Evolutionary conservation across 495 filamentous ascomycete species (phyloP).

Genomic region (Xylaria grammica): DNA sequence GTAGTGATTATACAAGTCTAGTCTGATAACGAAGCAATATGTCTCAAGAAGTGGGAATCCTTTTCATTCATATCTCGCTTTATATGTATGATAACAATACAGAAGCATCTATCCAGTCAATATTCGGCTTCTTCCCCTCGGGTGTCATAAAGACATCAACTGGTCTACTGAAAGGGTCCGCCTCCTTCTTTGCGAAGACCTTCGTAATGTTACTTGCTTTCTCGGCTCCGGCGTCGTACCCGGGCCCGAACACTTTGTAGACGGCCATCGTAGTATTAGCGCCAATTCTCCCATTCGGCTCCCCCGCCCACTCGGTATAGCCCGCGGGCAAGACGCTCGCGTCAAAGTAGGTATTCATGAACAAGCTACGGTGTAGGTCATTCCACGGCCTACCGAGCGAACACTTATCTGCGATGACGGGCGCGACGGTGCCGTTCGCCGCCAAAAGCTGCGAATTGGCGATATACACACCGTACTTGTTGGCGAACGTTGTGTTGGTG

Average conservation of each 20-base stretch:
- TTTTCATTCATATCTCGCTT: neutral
- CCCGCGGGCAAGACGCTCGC: constrained; percentile 54
- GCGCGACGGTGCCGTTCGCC: constrained; percentile 56
- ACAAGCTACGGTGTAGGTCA: constrained; percentile 57
- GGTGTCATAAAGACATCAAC: constrained; percentile 59
- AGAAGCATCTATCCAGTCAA: constrained; percentile 58
- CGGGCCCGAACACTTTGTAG: constrained; percentile 58
- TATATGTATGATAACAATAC: constrained; percentile 10
- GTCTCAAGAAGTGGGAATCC: neutral
- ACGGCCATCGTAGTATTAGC: constrained; percentile 53
- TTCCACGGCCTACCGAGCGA: constrained; percentile 67
- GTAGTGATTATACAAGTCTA: too few species aligned
- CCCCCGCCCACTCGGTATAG: constrained; percentile 58
- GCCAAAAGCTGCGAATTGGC: constrained; percentile 50
- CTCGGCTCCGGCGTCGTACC: constrained; percentile 58
- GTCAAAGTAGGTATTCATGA: constrained; percentile 59
- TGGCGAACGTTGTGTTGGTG: constrained; percentile 64
- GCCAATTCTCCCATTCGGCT: constrained; percentile 11
- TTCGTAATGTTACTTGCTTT: constrained; percentile 47
- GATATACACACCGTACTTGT: constrained; percentile 69
- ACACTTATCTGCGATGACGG: constrained; percentile 54
- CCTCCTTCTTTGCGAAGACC: constrained; percentile 47
- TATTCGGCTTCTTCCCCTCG: constrained; percentile 54
- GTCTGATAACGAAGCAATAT: too few species aligned
- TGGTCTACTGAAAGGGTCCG: constrained; percentile 51